phyloP scores from a whole-genome alignment of 2,329 filamentous ascomycete genomes.

The Aaosphaeria pasadenensis region DNA sequence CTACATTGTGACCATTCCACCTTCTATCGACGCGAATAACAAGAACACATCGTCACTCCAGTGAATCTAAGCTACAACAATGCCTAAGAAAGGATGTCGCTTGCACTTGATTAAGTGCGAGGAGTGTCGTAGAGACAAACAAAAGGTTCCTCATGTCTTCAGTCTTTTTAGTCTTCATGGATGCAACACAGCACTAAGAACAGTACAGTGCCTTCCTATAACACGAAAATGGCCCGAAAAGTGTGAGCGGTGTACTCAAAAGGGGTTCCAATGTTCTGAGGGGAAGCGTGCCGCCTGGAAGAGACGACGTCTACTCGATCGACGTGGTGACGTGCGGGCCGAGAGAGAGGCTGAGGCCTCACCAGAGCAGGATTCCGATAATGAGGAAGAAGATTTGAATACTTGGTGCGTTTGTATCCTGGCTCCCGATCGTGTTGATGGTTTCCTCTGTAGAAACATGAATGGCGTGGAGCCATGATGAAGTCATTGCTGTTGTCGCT shows the following conservation, averaged over 20 bases:
- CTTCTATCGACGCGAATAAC: background rate
- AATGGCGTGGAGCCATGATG: too few species aligned
- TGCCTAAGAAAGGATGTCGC: background rate
- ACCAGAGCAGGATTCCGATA: background rate
- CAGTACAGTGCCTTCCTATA: background rate
- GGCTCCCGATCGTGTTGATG: background rate
- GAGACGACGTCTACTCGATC: background rate
- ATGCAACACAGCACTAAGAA: background rate
- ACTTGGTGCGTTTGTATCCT: background rate
- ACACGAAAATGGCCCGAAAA: background rate
- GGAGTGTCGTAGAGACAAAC: background rate
- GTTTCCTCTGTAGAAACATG: too few species aligned
- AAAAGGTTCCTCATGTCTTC: background rate
- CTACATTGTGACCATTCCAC: background rate
- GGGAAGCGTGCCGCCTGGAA: constrained; percentile 3
- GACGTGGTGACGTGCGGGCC: background rate
- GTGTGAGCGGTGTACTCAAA: background rate
- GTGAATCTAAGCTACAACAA: background rate
- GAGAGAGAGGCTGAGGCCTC: too few species aligned
- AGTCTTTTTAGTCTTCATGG: constrained; percentile 4
- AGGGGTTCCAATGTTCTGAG: constrained; percentile 7
- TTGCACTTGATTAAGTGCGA: background rate
- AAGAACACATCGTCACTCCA: background rate
- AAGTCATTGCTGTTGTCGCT: too few species aligned
- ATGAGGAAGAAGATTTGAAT: background rate